Base-by-base conservation (phyloP, 2,329 filamentous ascomycete species). In the Orbilia oligospora region DNA sequence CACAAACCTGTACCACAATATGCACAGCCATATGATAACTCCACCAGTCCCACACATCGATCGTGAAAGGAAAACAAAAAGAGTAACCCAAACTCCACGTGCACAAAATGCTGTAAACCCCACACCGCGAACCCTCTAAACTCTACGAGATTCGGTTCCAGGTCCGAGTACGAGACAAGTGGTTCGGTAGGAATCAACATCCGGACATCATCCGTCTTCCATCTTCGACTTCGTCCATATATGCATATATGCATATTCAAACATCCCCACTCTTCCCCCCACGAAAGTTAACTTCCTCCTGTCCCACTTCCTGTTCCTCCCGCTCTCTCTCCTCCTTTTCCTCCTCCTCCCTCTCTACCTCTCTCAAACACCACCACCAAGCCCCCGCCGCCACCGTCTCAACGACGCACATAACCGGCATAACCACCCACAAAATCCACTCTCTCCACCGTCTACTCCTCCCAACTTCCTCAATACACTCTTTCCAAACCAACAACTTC, bases 351-450 rank as follows among this genome's bases (percentile, higher is more conserved):
- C 24, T 27, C 27, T 78, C 68, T 8, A 38, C 51, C 53, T 67
- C 36, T n/a, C 18, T 58, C 51, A 71, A 63, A 68, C 67, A 71
- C 49, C 61, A 63, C 61, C 66, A 68, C 73, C 73, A 77, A 3
- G n/a, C 30, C 53, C 27, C 41, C 22, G 27, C 61, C 27, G 24
- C 61, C 41, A 49, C 20, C 27, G 53, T 38, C 68, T 77, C 73
- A 24, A 71, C 20, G 20, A 63, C 4, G 68, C 48, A 67, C 67
- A 63, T 22, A 30, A n/a, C 46, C 41, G 73, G 67, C 51, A 77
- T 24, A 27, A 71, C 27, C n/a, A 77, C 41, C 67, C 68, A 68
- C 63, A 67, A 5, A 18, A 64, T 44, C 73, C 67, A 68, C 67
- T 67, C 61, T 22, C 63, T 66, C 73, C 73, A 77, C 48, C 36